Evolutionary conservation across 257 asterid genomes (phyloP), one percentile per base, ranked within the genome.

Genomic region (Asclepias syriaca): DNA sequence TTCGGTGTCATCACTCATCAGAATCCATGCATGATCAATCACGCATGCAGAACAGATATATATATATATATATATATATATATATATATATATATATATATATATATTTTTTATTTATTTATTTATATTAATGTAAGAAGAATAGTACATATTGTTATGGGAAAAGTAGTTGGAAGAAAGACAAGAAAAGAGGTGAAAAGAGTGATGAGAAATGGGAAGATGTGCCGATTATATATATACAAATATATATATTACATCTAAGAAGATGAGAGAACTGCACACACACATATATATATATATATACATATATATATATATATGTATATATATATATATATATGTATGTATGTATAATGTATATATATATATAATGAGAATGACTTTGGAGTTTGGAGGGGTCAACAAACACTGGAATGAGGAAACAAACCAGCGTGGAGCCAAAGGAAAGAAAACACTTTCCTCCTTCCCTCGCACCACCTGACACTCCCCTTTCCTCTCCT

Each of bases 371-470:
- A 29, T 22, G 57, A 48, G 65, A 40, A 40, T 40, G 45, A 40
- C 45, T 40, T 40, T 40, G 22, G 65, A 58, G 27, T 34, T 63
- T 63, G 50, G 21, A 29, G 45, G 65, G 54, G 67, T 67, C 74
- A 50, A 77, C 45, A 51, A 65, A 69, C 21, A 13, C 21, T 11
- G 18, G 49, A 39, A 63, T 39, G 61, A 72, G 74, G 74, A 70
- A 77, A 77, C 81, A 77, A 61, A 37, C 56, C 77, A 77, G 73
- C 78, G 81, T 73, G 81, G 71, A 77, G 72, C 68, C 57, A 72
- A 77, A 77, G 75, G 56, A 68, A 73, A 77, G 78, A 55, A 72
- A 40, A 77, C 37, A 56, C 56, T 59, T 54, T 51, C 61, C 68
- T 58, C 56, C 6, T 7, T 39, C 45, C 8, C 6, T 39, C 45